phyloP scores from a whole-genome alignment of 768 basidiomycete species.

The Scleroderma citrinum region DNA sequence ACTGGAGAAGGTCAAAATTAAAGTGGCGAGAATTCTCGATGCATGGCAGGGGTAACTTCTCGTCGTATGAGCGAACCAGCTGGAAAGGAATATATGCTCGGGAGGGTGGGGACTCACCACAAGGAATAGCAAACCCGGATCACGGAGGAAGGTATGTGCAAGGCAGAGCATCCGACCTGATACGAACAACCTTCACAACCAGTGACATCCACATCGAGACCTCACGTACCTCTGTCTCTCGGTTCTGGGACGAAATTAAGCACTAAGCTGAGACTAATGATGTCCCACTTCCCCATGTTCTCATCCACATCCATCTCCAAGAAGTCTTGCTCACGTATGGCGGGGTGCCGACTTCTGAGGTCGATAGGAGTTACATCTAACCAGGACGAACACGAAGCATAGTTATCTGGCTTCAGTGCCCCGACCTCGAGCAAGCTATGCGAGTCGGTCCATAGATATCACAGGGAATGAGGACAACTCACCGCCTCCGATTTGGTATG shows the following conservation, averaged over 20 bases:
- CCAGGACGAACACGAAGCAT: constrained; percentile 59
- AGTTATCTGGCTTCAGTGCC: constrained; percentile 82
- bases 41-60: constrained; percentile 79
- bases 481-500: constrained; percentile 29
- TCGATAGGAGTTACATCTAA: constrained; percentile 75
- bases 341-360: constrained; percentile 74
- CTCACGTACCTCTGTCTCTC: constrained; percentile 58
- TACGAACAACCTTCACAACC: background rate
- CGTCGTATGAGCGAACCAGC: constrained; percentile 2
- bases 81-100: background rate
- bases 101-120: constrained; percentile 41
- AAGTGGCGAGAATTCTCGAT: constrained; percentile 82
- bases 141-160: constrained; percentile 49
- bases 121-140: constrained; percentile 60
- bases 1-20: constrained; percentile 49
- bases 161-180: constrained; percentile 67
- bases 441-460: background rate
- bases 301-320: constrained; percentile 49
- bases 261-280: constrained; percentile 82
- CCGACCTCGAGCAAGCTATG: constrained; percentile 82
- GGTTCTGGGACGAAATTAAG: constrained; percentile 83
- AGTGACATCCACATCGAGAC: background rate
- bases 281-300: constrained; percentile 60
- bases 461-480: constrained; percentile 4
- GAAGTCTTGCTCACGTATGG: constrained; percentile 84